phyloP scores from a whole-genome alignment of 2,329 filamentous ascomycete genomes.

The Ophiostoma montium region DNA sequence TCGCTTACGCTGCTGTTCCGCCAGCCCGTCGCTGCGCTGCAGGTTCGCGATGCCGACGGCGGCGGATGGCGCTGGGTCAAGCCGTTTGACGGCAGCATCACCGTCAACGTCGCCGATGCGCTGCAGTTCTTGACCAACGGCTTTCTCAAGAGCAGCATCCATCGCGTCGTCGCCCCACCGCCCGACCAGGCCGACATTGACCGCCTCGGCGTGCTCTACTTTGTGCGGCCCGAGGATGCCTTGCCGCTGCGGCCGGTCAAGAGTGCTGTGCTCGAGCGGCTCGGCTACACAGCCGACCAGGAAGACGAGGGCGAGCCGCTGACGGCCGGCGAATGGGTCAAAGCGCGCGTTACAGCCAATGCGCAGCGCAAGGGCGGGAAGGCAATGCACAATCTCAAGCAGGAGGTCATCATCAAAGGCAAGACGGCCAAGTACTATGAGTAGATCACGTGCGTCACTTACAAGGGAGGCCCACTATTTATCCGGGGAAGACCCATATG shows the following conservation, averaged over 20 bases:
- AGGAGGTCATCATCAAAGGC: conserved; percentile 7
- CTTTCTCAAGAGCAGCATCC: conserved; percentile 23
- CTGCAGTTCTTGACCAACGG: conserved; percentile 31
- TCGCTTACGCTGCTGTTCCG: conserved; percentile 39
- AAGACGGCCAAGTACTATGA: conserved; percentile 8
- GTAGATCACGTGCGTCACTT: too few species aligned
- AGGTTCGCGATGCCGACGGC: conserved; percentile 28
- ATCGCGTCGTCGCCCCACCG: conserved; percentile 22
- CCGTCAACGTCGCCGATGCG: conserved; percentile 31
- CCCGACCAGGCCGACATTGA: conserved; percentile 31
- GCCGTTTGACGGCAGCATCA: conserved; percentile 31
- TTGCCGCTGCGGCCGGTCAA: conserved; percentile 17
- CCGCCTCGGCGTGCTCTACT: conserved; percentile 35
- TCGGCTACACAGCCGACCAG: conserved; percentile 3
- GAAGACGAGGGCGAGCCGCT: conserved; percentile 1
- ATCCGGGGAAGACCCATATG: too few species aligned
- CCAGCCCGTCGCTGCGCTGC: conserved; percentile 38
- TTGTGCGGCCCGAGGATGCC: conserved; percentile 30
- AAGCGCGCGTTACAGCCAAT: conserved; percentile 4
- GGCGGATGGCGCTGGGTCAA: conserved; percentile 32
- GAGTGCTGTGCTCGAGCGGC: conserved; percentile 6
- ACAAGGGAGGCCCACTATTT: too few species aligned
- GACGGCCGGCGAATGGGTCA: conserved; percentile 9
- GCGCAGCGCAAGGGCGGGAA: not conserved
- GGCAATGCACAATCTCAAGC: not conserved